Evolutionary conservation across 306 rosid species (phyloP), one percentile per base, ranked within the genome.

Genomic region (Betula pendula): DNA sequence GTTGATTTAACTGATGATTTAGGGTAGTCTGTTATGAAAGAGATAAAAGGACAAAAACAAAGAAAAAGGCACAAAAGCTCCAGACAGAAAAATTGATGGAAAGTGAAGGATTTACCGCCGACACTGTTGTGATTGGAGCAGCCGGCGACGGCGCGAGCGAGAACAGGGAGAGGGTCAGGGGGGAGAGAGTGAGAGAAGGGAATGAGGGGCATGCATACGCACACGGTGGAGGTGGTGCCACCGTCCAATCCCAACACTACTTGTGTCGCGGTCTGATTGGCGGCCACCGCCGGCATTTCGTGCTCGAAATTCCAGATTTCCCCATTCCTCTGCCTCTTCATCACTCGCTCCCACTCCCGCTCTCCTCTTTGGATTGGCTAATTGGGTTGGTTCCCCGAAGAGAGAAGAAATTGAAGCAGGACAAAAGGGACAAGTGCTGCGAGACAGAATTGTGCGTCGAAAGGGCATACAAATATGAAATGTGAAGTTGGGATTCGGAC

Each of bases 221-320:
- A 94, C 42, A 91, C 94, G 5, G 97, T 91, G 63, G 97, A 83
- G 27, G 98, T 91, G 5, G 98, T 87, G 4, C 98, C 98, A 68
- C 98, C 97, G 49, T 94, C 98, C 68, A 94, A 59, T 1, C 98
- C 98, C 75, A 94, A 79, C 22, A 94, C 68, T 88, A 81, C 87
- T 88, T 27, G 35, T 69, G n/a, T 78, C 84, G 25, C 72, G 82
- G 59, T 84, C 85, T 3, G 82, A 25, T 24, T 58, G 66, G 8
- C 65, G 15, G 6, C 38, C 65, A 2, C 82, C 22, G 80, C 79
- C 44, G 82, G 74, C 81, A 85, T 79, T 78, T 88, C 90, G 59
- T 79, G 83, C 89, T 94, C 97, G 78, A 87, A 94, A 38, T 87
- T 91, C 98, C 97, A 94, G 20, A 85, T 87, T 79, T 92, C 93